Evolutionary conservation across 768 basidiomycete species (phyloP), one percentile per base, ranked within the genome.

Genomic region (Mrakia frigida): DNA sequence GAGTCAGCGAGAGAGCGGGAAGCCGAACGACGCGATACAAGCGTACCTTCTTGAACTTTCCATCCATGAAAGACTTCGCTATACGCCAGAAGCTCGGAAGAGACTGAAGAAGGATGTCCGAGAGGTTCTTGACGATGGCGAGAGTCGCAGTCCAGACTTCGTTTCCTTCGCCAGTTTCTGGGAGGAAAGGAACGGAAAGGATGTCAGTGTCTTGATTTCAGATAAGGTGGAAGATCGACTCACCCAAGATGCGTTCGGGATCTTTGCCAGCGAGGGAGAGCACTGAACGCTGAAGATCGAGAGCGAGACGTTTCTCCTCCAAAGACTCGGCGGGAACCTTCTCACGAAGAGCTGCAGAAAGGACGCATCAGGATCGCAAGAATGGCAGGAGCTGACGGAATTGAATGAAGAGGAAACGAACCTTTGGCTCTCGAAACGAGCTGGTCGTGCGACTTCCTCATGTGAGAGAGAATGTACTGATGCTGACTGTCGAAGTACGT

Each of bases 71-170:
- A 33, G 88, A 89, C 83, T 89, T 92, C 2, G 92, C 90, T 68
- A 99, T 92, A 81, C 90, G 91, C 93, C 94, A 96, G 84, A 98
- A 98, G 80, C 88, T 92, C 21, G 96, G 94, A 33, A 99, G 87
- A 1, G 91, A 88, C n/a, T 90, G 86, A 18, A 94, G 83, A 83
- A 98, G 87, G 56, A 88, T 88, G 82, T 98, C 95, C 5, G 93
- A 94, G n/a, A 94, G 82, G 79, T 87, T 89, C 85, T 93, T 94
- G 69, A 94, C 89, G 86, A 98, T 86, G 56, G 89, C 88, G 70
- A 89, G 86, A 37, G 91, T 88, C 2, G 89, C 88, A 79, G 89
- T 87, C 97, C 97, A 99, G 33, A 89, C 88, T 46, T 92, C 88
- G 78, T 90, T 88, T 35, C 90, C 91, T 33, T 87, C 87, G 13